phyloP scores from a whole-genome alignment of 768 basidiomycete genomes.

The Lentinula sp. region DNA sequence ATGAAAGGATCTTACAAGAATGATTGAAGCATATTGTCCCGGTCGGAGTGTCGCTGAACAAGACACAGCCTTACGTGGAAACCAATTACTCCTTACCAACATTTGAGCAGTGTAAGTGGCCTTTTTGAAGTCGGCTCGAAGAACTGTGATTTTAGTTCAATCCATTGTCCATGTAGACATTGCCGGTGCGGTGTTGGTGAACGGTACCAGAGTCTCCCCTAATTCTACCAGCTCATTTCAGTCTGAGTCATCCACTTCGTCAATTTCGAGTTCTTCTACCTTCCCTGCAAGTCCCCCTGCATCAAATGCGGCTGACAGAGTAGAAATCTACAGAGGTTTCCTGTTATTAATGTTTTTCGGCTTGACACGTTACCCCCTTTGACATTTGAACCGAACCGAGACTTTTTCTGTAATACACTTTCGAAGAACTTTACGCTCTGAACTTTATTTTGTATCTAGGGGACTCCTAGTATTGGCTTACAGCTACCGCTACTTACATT shows the following conservation, averaged over 20 bases:
- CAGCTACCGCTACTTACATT: no score
- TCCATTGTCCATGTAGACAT: background rate
- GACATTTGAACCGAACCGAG: background rate
- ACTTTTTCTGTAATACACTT: no score
- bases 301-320: background rate
- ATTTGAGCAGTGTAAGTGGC: slow-evolving; percentile 41
- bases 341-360: background rate
- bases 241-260: background rate
- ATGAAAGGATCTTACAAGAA: background rate
- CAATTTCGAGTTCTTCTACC: background rate
- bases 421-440: no score
- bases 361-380: background rate
- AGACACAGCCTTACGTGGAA: slow-evolving; percentile 48
- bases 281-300: background rate
- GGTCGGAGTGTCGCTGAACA: slow-evolving; percentile 44
- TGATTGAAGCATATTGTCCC: slow-evolving; percentile 40
- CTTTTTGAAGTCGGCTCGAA: background rate
- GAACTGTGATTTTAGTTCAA: background rate
- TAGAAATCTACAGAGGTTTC: no score
- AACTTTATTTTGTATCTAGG: no score
- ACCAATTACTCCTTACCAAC: slow-evolving; percentile 31
- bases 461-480: no score
- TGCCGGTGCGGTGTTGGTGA: background rate
- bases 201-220: background rate
- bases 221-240: background rate